Evolutionary conservation across 2,329 filamentous ascomycete genomes (phyloP), one percentile per base, ranked within the genome.

Genomic region (Ceratocystis cubensis): DNA sequence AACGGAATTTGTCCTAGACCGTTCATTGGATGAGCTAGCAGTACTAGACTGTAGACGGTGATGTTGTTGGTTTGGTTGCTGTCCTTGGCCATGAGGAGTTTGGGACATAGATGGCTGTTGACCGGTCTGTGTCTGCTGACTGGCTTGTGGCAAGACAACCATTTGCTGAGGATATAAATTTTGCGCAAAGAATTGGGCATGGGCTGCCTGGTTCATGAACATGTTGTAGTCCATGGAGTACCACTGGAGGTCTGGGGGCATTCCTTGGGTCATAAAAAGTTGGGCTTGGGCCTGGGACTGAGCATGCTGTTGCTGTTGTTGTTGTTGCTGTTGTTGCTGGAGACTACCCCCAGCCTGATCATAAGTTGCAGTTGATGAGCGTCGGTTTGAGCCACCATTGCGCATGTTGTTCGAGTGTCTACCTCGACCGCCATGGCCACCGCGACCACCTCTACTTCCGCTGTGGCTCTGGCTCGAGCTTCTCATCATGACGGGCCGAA

Each of bases 1-100:
- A 71, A 86, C 83, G 13, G 84, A 86, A 71, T 82, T 84, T 5
- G 83, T 85, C 69, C 84, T 80, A 46, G 83, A 81, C 69, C 84
- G 75, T 71, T 83, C 78, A 37, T 57, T 57, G 6, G 65, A 15
- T 2, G 61, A 64, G 37, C 50, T 33, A 41, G 37, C 3, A 3
- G 65, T 28, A 33, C 28, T 45, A 57, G 65, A 48, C 25, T 67
- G 65, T 22, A 67, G 20, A 37, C 62, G 62, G 28, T 67, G 65
- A 7, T 67, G 65, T 17, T 59, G 53, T n/a, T 56, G 57, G 10
- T 22, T n/a, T 10, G 30, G 2, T 61, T 59, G 53, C 50, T 62
- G 53, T 33, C 56, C 57, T 20, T 62, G 56, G 44, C 30, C 17
- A 48, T 46, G 41, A 15, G 44, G 15, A 7, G n/a, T 33, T 8